Conservation (phyloP, 257 asterid species). For the Solanum peruvianum region DNA sequence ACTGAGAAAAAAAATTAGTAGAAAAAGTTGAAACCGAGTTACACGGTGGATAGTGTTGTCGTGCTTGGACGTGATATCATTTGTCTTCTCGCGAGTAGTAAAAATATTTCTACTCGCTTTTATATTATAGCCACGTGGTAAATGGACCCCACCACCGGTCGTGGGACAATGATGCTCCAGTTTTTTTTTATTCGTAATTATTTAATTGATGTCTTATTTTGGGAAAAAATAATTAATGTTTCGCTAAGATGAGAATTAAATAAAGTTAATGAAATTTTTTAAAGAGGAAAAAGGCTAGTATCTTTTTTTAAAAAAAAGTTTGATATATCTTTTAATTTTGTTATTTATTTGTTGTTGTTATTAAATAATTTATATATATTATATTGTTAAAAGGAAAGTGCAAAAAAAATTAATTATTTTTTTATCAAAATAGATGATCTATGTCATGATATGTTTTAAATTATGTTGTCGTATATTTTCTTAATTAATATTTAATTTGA, state of each 20-base stretch:
- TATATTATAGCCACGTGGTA: not conserved
- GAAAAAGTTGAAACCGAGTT: not conserved
- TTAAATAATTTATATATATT: no score
- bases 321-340: no score
- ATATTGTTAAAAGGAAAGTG: no score
- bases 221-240: not conserved
- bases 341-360: no score
- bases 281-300: not conserved
- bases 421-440: no score
- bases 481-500: no score
- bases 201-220: not conserved
- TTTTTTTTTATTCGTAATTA: not conserved
- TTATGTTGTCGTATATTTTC: no score
- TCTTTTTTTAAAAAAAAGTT: no score
- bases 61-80: not conserved
- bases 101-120: not conserved
- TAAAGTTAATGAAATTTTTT: not conserved
- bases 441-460: no score
- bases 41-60: not conserved
- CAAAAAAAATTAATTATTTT: no score
- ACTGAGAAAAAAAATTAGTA: not conserved
- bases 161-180: not conserved
- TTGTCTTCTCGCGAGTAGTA: not conserved
- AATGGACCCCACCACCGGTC: not conserved
- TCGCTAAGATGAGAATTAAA: not conserved